These are phyloP conservation scores for Suillus americanus DNA, from an alignment of 768 basidiomycete genomes.

Conservation along the genomic window DNA sequence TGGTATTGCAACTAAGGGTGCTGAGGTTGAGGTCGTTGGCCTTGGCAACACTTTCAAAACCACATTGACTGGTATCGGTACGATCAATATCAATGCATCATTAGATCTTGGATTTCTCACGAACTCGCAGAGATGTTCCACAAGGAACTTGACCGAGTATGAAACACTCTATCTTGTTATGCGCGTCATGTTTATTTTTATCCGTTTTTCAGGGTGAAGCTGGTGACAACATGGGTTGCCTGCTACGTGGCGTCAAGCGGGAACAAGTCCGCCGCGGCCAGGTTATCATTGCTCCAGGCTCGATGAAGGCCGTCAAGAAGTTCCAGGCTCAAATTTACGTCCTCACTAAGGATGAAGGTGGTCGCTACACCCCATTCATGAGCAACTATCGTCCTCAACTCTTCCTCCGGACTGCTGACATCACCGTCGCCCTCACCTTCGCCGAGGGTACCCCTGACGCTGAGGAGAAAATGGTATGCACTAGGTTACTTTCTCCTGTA, in stretches of 20 bases:
- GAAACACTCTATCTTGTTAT: constrained; percentile 12
- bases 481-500: not conserved
- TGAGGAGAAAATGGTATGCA: constrained; percentile 79
- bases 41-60: constrained; percentile 83
- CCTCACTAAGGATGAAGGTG: constrained; percentile 45
- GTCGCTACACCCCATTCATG: constrained; percentile 91
- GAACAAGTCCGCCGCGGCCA: constrained; percentile 95
- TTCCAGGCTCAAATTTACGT: constrained; percentile 92
- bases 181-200: constrained; percentile 1
- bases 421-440: constrained; percentile 83
- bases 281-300: constrained; percentile 84
- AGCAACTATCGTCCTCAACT: constrained; percentile 92
- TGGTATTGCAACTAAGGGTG: constrained; percentile 86
- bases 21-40: constrained; percentile 92
- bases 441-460: constrained; percentile 81
- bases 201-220: constrained; percentile 71
- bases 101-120: not conserved
- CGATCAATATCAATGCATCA: constrained; percentile 20
- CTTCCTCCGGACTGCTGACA: constrained; percentile 93
- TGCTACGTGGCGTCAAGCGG: constrained; percentile 95
- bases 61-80: constrained; percentile 91
- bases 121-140: constrained; percentile 89
- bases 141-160: constrained; percentile 93
- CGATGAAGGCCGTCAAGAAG: constrained; percentile 92
- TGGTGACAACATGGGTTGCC: constrained; percentile 98